phyloP scores from a whole-genome alignment of 108 stramenopile genomes.

The Stephanodiscus minutulus region DNA sequence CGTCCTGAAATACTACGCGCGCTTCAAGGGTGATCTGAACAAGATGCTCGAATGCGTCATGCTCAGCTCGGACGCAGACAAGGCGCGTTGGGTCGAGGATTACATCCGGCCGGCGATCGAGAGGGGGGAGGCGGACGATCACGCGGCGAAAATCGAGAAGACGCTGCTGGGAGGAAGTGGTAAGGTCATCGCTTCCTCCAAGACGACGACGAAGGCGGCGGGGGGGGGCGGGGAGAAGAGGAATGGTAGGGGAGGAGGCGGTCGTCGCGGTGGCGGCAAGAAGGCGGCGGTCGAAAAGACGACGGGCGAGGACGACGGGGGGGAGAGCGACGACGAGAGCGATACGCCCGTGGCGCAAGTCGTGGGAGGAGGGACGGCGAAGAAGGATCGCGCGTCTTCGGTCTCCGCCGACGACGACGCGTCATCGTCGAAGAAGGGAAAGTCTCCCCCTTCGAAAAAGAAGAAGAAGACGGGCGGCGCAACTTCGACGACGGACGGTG shows the following conservation, averaged over 20 bases:
- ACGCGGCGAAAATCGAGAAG: slow-evolving; percentile 51
- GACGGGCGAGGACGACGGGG: slow-evolving; percentile 14
- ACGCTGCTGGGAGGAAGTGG: slow-evolving; percentile 46
- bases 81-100: slow-evolving; percentile 76
- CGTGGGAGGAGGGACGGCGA: slow-evolving; percentile 37
- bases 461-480: no score
- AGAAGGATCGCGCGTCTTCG: slow-evolving; percentile 34
- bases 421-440: background rate
- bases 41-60: slow-evolving; percentile 84
- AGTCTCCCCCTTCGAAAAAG: slow-evolving; percentile 37
- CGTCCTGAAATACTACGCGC: slow-evolving; percentile 71
- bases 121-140: slow-evolving; percentile 53
- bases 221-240: slow-evolving; percentile 36
- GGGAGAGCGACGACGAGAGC: slow-evolving; percentile 24
- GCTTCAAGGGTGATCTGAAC: slow-evolving; percentile 69
- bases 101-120: slow-evolving; percentile 79
- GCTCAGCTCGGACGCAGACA: slow-evolving; percentile 65
- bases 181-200: background rate
- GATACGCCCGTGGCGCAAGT: slow-evolving; percentile 35
- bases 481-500: background rate
- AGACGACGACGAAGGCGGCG: no score
- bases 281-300: slow-evolving; percentile 21
- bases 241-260: slow-evolving; percentile 20
- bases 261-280: slow-evolving; percentile 18
- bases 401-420: background rate